Conservation (phyloP, 768 basidiomycete genomes). For the Clathrus columnatus region DNA sequence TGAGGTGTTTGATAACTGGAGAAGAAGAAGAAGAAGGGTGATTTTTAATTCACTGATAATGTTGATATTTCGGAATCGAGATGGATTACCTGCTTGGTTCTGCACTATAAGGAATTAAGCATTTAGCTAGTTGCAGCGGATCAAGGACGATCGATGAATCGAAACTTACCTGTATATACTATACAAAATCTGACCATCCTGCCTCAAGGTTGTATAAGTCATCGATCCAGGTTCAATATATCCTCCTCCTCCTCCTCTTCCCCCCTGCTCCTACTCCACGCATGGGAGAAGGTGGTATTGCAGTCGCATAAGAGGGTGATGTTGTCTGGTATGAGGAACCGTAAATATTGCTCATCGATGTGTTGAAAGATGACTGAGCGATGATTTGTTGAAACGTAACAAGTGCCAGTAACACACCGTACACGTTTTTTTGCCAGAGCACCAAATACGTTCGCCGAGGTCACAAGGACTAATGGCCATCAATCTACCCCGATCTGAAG, state of each 20-base stretch:
- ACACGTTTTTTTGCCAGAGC: too few relatives aligned
- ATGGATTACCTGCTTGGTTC: conserved; percentile 62
- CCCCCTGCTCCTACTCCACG: too few relatives aligned
- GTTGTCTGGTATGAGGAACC: not conserved
- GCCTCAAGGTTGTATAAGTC: conserved; percentile 61
- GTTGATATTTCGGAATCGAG: too few relatives aligned
- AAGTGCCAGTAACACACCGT: too few relatives aligned
- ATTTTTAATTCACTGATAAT: not conserved
- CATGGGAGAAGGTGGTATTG: not conserved
- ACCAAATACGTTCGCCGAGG: too few relatives aligned
- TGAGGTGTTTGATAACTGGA: conserved; percentile 62
- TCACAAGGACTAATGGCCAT: too few relatives aligned
- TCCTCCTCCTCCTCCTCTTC: conserved; percentile 15
- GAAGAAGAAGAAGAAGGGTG: not conserved
- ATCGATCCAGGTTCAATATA: conserved; percentile 59
- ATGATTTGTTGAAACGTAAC: too few relatives aligned
- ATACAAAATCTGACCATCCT: conserved; percentile 57
- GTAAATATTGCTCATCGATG: not conserved
- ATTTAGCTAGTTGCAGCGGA: not conserved
- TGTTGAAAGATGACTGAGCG: too few relatives aligned
- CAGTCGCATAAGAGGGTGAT: not conserved
- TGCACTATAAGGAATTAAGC: conserved; percentile 35
- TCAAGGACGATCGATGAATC: not conserved
- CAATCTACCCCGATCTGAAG: too few relatives aligned
- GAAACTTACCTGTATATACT: conserved; percentile 65